Evolutionary conservation across 345 rosid species (phyloP).

Genomic region (Syzygium jambos): DNA sequence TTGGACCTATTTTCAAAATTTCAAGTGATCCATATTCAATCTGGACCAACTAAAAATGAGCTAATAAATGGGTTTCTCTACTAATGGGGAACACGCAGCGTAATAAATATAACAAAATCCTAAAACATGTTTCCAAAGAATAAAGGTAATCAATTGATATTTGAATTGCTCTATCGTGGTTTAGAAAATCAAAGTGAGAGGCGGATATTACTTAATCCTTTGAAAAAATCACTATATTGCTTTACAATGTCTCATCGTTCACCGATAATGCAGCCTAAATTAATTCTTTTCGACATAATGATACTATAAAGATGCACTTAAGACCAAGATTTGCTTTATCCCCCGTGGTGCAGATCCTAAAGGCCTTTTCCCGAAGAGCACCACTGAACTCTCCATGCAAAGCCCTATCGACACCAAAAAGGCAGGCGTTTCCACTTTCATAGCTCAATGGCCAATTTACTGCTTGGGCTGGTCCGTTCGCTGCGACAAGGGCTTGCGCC

Average conservation of each 20-base stretch:
- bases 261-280: not conserved
- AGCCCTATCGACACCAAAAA: slow-evolving; percentile 14
- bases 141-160: not conserved
- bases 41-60: no score
- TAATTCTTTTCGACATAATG: not conserved
- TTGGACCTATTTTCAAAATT: no score
- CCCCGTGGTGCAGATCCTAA: not conserved
- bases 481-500: slow-evolving; percentile 23
- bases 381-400: slow-evolving; percentile 16
- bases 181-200: not conserved
- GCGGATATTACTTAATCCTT: not conserved
- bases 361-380: not conserved
- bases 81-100: no score
- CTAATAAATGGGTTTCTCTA: no score
- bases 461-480: slow-evolving; percentile 49
- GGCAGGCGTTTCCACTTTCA: slow-evolving; percentile 28
- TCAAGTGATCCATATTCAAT: no score
- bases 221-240: not conserved
- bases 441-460: slow-evolving; percentile 43
- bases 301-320: not conserved
- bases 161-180: not conserved
- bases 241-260: not conserved
- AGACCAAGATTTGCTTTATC: not conserved
- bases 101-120: no score
- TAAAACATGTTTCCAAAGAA: not conserved